Percentiles rank a stretch among this genome's conserved stretches.
Evolutionary conservation across 495 filamentous ascomycete genomes (phyloP).

Genomic region (Penicillium malachiteum): DNA sequence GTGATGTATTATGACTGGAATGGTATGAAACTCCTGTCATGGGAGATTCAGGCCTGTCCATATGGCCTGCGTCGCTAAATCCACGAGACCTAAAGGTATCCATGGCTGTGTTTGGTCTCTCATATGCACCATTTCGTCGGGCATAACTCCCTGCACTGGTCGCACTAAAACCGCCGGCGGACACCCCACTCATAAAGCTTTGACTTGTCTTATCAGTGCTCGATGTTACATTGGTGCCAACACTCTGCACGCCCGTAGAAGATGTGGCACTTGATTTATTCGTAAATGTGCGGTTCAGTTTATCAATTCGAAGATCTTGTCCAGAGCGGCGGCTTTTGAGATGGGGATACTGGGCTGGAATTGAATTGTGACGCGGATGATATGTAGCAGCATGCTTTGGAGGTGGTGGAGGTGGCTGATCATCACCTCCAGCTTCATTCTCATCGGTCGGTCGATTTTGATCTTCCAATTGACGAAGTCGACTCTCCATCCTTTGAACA

Average conservation of each 20-base stretch:
- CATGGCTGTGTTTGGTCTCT: conserved; percentile 54
- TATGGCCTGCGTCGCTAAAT: conserved; percentile 43
- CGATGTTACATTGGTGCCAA: conserved; percentile 66
- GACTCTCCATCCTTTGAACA: conserved; percentile 83
- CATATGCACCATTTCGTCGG: conserved; percentile 52
- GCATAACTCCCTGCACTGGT: conserved; percentile 93
- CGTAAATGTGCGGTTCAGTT: conserved; percentile 76
- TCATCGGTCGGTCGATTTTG: conserved; percentile 48
- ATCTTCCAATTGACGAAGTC: conserved; percentile 69
- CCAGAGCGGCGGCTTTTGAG: conserved; percentile 72
- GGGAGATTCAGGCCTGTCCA: conserved; percentile 63
- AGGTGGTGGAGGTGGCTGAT: conserved; percentile 56
- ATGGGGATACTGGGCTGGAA: conserved; percentile 37
- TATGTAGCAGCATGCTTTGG: conserved; percentile 57
- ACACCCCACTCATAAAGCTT: conserved; percentile 90
- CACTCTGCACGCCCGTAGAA: conserved; percentile 67
- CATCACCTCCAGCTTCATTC: conserved; percentile 44
- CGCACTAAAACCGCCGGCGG: conserved; percentile 86
- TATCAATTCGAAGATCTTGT: conserved; percentile 71
- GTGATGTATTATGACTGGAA: conserved; percentile 74
- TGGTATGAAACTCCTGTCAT: conserved; percentile 79
- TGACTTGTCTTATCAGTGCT: conserved; percentile 75
- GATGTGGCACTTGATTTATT: conserved; percentile 79
- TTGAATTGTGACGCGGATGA: conserved; percentile 46
- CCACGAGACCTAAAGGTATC: conserved; percentile 42